Base-by-base conservation (phyloP, 2,329 filamentous ascomycete species). In the Leptographium procerum region DNA sequence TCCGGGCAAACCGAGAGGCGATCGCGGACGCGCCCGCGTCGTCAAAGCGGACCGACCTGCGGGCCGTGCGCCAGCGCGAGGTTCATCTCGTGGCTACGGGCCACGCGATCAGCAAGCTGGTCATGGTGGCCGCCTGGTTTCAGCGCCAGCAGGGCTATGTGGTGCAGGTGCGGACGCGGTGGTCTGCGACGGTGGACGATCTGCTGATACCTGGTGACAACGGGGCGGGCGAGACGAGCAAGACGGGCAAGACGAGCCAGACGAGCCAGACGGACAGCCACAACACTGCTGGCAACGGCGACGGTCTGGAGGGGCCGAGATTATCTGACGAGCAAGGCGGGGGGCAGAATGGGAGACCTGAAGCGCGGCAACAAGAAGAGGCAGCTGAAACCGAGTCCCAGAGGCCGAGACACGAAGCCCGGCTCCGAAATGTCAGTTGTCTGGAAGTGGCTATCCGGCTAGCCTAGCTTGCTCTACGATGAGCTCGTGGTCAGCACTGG, bases 141-240 rank as follows among this genome's bases (percentile, higher is more conserved):
- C 78, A 82, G 69, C 75, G 80, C 57, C 78, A 85, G 69, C 73
- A 69, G 14, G 82, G 83, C 61, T 85, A 81, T 62, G 66, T 70
- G 6, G 83, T 89, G 1, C 72, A 75, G 64, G 66, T 89, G 56
- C 74, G 77, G 67, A 89, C 86, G 52, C 78, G 80, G 59, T 87
- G 79, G 55, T 74, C 87, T 19, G 76, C 75, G n/a, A 80, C 83
- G 2, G 76, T 89, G 51, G 87, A 91, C 66, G 86, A 89, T 68
- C 72, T 89, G 83, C 16, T 66, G 11, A n/a, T 66, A 1, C 72
- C 71, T 1, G 74, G 69, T 1, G 71, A 70, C 1, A 67, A 62
- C n/a, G n/a, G n/a, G n/a, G n/a, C n/a, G n/a, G n/a, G n/a, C n/a
- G n/a, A n/a, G n/a, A n/a, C n/a, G n/a, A n/a, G n/a, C n/a, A n/a